These are phyloP conservation scores for Suillus tomentosus DNA, from an alignment of 768 basidiomycete genomes.

Conservation along the genomic window DNA sequence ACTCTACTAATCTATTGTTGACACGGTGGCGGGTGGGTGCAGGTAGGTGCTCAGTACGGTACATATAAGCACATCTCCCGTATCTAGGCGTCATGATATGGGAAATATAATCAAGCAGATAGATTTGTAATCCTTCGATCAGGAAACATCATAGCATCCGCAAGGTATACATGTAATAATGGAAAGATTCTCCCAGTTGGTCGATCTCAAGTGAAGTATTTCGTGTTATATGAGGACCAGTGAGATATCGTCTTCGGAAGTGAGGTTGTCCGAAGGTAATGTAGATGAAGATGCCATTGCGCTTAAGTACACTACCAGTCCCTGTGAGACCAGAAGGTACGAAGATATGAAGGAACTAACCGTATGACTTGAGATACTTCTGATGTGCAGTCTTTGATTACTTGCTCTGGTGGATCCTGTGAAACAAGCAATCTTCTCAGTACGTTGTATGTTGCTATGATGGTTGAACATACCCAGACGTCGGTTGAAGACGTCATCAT, in stretches of 20 bases:
- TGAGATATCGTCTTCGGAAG: slow-evolving; percentile 73
- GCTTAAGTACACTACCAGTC: slow-evolving; percentile 58
- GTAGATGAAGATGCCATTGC: slow-evolving; percentile 68
- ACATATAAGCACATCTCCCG: not conserved
- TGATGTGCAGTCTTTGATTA: slow-evolving; percentile 67
- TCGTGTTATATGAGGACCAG: slow-evolving; percentile 36
- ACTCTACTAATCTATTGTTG: not conserved
- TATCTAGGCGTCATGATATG: not conserved
- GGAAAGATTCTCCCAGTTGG: slow-evolving; percentile 77
- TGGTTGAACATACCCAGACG: slow-evolving; percentile 62
- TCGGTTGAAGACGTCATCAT: slow-evolving; percentile 85
- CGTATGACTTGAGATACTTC: slow-evolving; percentile 80
- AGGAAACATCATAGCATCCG: slow-evolving; percentile 32
- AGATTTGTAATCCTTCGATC: not conserved
- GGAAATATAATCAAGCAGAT: not conserved
- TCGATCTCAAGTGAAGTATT: slow-evolving; percentile 65
- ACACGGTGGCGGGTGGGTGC: not conserved
- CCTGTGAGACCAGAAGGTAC: not conserved
- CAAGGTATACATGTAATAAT: slow-evolving; percentile 79
- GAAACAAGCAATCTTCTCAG: slow-evolving; percentile 5
- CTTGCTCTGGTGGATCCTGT: slow-evolving; percentile 74
- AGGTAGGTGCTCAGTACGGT: not conserved
- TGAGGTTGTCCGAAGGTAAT: slow-evolving; percentile 90
- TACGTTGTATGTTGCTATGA: not conserved
- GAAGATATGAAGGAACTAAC: slow-evolving; percentile 34